These are phyloP conservation scores for Trametes elegans DNA, from an alignment of 768 basidiomycete species.

Conservation along the genomic window DNA sequence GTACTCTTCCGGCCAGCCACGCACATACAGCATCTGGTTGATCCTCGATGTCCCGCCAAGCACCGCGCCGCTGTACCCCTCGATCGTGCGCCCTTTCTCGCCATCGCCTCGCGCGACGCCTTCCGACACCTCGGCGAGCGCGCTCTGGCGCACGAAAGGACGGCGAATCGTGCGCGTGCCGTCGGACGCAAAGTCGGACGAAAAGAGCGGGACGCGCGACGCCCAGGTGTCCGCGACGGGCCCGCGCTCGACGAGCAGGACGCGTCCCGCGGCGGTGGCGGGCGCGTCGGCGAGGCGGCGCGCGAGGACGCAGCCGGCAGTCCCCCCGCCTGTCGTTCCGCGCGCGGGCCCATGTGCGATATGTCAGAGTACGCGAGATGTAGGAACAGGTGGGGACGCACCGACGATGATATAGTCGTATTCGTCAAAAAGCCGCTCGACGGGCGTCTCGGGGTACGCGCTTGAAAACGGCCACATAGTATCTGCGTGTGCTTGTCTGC, in stretches of 20 bases:
- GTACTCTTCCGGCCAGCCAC: constrained; percentile 32
- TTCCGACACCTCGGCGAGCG: too few species aligned
- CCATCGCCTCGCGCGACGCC: too few species aligned
- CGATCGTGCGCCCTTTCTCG: constrained; percentile 10
- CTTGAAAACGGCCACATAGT: constrained; percentile 26
- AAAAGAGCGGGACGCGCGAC: constrained; percentile 33
- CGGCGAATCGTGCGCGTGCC: constrained; percentile 22
- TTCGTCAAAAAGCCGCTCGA: constrained; percentile 9
- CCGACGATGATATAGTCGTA: constrained; percentile 31
- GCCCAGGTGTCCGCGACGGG: constrained; percentile 28
- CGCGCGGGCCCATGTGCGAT: background rate
- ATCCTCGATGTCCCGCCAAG: constrained; percentile 49
- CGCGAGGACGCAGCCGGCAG: constrained; percentile 39
- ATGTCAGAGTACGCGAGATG: too few species aligned
- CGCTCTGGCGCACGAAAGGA: constrained; percentile 6
- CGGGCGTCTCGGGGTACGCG: constrained; percentile 12
- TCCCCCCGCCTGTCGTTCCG: constrained; percentile 29
- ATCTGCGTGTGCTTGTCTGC: background rate
- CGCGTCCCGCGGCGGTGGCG: constrained; percentile 29
- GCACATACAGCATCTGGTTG: constrained; percentile 39
- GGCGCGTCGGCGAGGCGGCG: constrained; percentile 35
- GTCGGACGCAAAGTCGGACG: constrained; percentile 27
- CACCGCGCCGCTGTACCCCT: constrained; percentile 28
- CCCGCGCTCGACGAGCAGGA: constrained; percentile 33
- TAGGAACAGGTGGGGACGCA: background rate